Evolutionary conservation across 306 rosid species (phyloP).

Genomic region (Rosa persica): DNA sequence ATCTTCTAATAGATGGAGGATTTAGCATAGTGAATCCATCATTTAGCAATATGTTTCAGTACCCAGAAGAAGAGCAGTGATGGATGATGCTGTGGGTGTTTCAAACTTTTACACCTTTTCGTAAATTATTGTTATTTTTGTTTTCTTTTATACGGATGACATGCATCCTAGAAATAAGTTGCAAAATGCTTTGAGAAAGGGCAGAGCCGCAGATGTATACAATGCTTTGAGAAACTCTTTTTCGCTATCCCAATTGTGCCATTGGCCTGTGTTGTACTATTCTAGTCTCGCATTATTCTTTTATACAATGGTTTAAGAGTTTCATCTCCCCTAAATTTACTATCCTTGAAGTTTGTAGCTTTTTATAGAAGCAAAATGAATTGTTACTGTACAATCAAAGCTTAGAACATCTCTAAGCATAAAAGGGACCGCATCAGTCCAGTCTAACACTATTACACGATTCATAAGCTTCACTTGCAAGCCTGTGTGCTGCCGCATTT

Average conservation of each 20-base stretch:
- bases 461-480: too few species aligned
- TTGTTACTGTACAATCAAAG: too few species aligned
- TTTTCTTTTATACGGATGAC: not conserved
- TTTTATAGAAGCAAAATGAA: too few species aligned
- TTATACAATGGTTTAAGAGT: not conserved
- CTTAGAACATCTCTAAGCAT: too few species aligned
- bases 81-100: not conserved
- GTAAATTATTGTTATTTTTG: too few species aligned
- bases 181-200: not conserved
- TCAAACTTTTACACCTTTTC: not conserved
- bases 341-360: not conserved
- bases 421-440: too few species aligned
- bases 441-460: too few species aligned
- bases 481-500: too few species aligned
- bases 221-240: not conserved
- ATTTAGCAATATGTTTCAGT: constrained; percentile 44
- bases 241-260: not conserved
- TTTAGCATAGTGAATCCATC: constrained; percentile 61
- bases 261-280: not conserved
- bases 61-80: constrained; percentile 30
- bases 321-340: not conserved
- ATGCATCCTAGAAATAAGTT: not conserved
- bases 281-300: not conserved
- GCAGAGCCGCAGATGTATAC: too few species aligned
- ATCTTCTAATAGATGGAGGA: constrained; percentile 72